Conservation (phyloP, 352 stramenopile genomes). For the Aphanomyces invadans region DNA sequence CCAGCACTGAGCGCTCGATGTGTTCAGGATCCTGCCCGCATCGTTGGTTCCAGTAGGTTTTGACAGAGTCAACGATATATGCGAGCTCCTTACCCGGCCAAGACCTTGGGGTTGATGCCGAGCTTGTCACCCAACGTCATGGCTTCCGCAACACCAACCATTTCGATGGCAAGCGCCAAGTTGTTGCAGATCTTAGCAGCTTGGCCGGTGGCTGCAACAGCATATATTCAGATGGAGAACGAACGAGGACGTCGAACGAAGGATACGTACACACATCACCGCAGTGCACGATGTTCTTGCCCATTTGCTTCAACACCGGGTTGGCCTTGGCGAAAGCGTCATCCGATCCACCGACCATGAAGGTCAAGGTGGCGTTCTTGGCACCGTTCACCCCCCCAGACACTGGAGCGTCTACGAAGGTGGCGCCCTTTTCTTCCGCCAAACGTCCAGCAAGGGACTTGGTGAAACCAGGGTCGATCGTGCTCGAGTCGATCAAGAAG, state of each 20-base stretch:
- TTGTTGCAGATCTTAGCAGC: constrained; percentile 98
- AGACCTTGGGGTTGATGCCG: constrained; percentile 90
- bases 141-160: constrained; percentile 93
- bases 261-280: constrained; percentile 77
- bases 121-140: constrained; percentile 94
- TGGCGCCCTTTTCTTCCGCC: constrained; percentile 43
- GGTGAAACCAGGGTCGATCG: constrained; percentile 90
- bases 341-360: constrained; percentile 89
- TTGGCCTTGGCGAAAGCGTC: constrained; percentile 63
- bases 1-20: constrained; percentile 95
- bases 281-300: constrained; percentile 91
- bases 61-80: too few relatives aligned
- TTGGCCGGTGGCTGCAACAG: constrained; percentile 50
- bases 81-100: constrained; percentile 50
- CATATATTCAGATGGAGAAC: constrained; percentile 19
- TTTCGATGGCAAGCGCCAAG: constrained; percentile 94
- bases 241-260: constrained; percentile 7
- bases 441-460: constrained; percentile 72
- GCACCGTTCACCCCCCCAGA: constrained; percentile 95
- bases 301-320: constrained; percentile 88
- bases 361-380: constrained; percentile 94
- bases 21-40: constrained; percentile 92
- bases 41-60: too few relatives aligned
- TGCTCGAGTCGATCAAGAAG: constrained; percentile 93
- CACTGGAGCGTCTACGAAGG: constrained; percentile 93